Conservation (phyloP, 768 basidiomycete genomes). For the Pulveroboletus frians region DNA sequence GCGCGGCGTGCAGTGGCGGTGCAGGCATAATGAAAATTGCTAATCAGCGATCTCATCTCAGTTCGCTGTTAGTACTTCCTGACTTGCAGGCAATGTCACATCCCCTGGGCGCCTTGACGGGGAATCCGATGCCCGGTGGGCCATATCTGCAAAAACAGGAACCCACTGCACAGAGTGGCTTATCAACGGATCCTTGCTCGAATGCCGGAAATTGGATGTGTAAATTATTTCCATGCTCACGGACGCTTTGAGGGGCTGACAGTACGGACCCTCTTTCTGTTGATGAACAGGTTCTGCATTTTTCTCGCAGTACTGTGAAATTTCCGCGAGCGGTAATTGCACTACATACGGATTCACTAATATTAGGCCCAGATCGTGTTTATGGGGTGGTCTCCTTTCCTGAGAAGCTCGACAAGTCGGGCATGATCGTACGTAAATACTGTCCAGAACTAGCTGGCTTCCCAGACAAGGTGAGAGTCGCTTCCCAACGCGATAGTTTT, state of each 20-base stretch:
- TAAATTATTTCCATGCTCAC: slow-evolving; percentile 13
- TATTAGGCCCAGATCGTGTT: slow-evolving; percentile 22
- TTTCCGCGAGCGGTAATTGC: slow-evolving; percentile 29
- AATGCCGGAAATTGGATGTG: slow-evolving; percentile 23
- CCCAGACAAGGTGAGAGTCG: slow-evolving; percentile 24
- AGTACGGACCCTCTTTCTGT: background rate
- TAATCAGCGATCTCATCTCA: slow-evolving; percentile 25
- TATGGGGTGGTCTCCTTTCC: slow-evolving; percentile 18
- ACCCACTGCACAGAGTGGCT: slow-evolving; percentile 6
- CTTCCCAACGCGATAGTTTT: slow-evolving; percentile 11
- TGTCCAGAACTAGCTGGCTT: slow-evolving; percentile 11
- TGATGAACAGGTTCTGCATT: slow-evolving; percentile 13
- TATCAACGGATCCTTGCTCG: slow-evolving; percentile 14
- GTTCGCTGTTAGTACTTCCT: slow-evolving; percentile 24
- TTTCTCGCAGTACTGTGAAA: slow-evolving; percentile 26
- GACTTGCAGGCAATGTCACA: slow-evolving; percentile 24
- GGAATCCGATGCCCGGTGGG: slow-evolving; percentile 18
- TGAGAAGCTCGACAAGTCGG: slow-evolving; percentile 16
- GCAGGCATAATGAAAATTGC: slow-evolving; percentile 24
- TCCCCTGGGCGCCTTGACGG: slow-evolving; percentile 21
- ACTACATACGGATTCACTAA: slow-evolving; percentile 20
- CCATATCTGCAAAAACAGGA: slow-evolving; percentile 1
- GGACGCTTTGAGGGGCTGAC: background rate
- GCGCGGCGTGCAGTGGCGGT: slow-evolving; percentile 28
- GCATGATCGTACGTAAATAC: slow-evolving; percentile 23